Conservation (phyloP, 805 yeast genomes). For the Wickerhamiella occidentalis region DNA sequence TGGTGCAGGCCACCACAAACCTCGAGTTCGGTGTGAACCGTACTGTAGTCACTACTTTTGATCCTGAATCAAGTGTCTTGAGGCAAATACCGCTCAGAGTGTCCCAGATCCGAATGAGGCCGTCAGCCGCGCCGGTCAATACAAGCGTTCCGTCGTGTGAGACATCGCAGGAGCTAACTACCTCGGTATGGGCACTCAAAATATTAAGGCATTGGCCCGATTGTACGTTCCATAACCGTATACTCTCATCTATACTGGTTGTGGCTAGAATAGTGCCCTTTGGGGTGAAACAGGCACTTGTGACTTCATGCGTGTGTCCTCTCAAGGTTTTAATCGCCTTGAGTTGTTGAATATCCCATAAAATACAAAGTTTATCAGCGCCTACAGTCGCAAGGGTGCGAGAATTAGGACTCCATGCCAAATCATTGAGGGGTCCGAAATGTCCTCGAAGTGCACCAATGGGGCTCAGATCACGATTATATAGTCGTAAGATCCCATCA, state of each 20-base stretch:
- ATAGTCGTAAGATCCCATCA: slow-evolving; percentile 47
- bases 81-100: slow-evolving; percentile 82
- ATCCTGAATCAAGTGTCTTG: slow-evolving; percentile 57
- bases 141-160: slow-evolving; percentile 71
- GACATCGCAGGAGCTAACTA: slow-evolving; percentile 64
- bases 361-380: slow-evolving; percentile 67
- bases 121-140: slow-evolving; percentile 82
- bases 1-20: slow-evolving; percentile 61
- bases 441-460: slow-evolving; percentile 42
- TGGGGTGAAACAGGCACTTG: slow-evolving; percentile 52
- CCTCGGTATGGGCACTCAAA: slow-evolving; percentile 85
- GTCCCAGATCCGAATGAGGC: slow-evolving; percentile 79
- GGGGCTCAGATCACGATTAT: slow-evolving; percentile 35
- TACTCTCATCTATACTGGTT: slow-evolving; percentile 84
- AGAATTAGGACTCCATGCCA: slow-evolving; percentile 69
- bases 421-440: slow-evolving; percentile 55
- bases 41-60: slow-evolving; percentile 46
- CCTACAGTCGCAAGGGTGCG: slow-evolving; percentile 68
- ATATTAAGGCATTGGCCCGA: slow-evolving; percentile 62
- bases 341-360: slow-evolving; percentile 51
- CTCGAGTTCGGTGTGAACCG: slow-evolving; percentile 69
- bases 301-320: slow-evolving; percentile 80
- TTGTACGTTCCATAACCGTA: slow-evolving; percentile 77
- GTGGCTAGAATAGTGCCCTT: slow-evolving; percentile 70
- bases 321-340: slow-evolving; percentile 28